Evolutionary conservation across 257 asterid species (phyloP).

Genomic region (Lantana camara): DNA sequence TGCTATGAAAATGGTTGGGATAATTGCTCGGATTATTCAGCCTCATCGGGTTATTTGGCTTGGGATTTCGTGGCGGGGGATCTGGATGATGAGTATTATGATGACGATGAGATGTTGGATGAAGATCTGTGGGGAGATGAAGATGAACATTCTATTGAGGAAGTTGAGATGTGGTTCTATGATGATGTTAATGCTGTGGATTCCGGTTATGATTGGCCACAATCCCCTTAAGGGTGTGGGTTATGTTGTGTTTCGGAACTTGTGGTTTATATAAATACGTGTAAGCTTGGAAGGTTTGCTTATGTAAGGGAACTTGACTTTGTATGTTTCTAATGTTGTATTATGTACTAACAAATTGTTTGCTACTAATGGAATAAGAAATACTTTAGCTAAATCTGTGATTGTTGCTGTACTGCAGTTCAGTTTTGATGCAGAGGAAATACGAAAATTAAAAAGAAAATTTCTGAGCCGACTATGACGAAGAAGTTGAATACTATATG

Average conservation of each 20-base stretch:
- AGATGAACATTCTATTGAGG: slow-evolving; percentile 49
- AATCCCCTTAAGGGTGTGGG: slow-evolving; percentile 51
- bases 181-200: slow-evolving; percentile 57
- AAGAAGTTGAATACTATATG: background rate
- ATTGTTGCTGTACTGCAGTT: background rate
- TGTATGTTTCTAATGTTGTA: slow-evolving; percentile 26
- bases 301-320: slow-evolving; percentile 35
- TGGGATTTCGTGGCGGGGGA: slow-evolving; percentile 75
- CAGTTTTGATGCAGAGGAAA: background rate
- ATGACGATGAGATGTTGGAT: slow-evolving; percentile 41
- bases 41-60: slow-evolving; percentile 61
- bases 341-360: slow-evolving; percentile 7
- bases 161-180: slow-evolving; percentile 75
- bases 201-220: slow-evolving; percentile 82
- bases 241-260: background rate
- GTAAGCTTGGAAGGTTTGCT: slow-evolving; percentile 26
- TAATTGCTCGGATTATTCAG: slow-evolving; percentile 62
- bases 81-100: slow-evolving; percentile 32
- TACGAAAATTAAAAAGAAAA: too few species aligned
- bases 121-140: slow-evolving; percentile 62
- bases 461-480: too few species aligned
- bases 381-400: background rate
- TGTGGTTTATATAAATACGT: slow-evolving; percentile 16
- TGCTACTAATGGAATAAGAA: slow-evolving; percentile 29
- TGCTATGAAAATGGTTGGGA: slow-evolving; percentile 68